Conservation (phyloP, 2,329 filamentous ascomycete genomes). For the Acrocalymma vagum region DNA sequence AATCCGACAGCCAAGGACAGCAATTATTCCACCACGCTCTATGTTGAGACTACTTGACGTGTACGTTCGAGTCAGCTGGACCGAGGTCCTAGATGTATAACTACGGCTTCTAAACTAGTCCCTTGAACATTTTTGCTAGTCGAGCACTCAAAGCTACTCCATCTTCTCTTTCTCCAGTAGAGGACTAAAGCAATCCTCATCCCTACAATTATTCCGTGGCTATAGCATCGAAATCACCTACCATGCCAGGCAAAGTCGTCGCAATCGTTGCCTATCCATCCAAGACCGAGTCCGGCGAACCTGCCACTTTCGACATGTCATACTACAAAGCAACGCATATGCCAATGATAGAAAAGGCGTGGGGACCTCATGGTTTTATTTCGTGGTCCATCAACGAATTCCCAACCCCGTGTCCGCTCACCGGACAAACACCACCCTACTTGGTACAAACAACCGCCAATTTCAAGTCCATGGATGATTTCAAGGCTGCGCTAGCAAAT, state of each 20-base stretch:
- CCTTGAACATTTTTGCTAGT: too few relatives aligned
- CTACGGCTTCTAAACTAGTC: too few relatives aligned
- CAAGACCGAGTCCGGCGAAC: conserved; percentile 36
- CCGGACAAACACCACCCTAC: conserved; percentile 22
- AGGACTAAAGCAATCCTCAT: too few relatives aligned
- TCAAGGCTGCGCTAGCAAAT: conserved; percentile 19
- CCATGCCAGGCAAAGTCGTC: conserved; percentile 8
- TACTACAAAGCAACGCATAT: conserved; percentile 57
- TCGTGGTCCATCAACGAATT: conserved; percentile 24
- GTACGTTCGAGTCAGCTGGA: too few relatives aligned
- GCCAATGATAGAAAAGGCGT: conserved; percentile 49
- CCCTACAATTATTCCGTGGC: too few relatives aligned
- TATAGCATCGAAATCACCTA: too few relatives aligned
- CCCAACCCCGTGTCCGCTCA: conserved; percentile 20
- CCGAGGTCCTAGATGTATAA: too few relatives aligned
- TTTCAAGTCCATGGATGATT: conserved; percentile 16
- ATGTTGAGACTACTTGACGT: too few relatives aligned
- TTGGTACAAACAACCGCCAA: conserved; percentile 19
- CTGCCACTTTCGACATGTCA: conserved; percentile 52
- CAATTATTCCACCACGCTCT: too few relatives aligned
- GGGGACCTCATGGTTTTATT: conserved; percentile 48
- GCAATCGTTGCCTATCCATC: conserved; percentile 23
- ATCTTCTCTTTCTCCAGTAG: too few relatives aligned
- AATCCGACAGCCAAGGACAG: too few relatives aligned
- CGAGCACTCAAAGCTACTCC: too few relatives aligned